Evolutionary conservation across 139 green algal species (phyloP).

Genomic region (Auxenochlorella protothecoides): DNA sequence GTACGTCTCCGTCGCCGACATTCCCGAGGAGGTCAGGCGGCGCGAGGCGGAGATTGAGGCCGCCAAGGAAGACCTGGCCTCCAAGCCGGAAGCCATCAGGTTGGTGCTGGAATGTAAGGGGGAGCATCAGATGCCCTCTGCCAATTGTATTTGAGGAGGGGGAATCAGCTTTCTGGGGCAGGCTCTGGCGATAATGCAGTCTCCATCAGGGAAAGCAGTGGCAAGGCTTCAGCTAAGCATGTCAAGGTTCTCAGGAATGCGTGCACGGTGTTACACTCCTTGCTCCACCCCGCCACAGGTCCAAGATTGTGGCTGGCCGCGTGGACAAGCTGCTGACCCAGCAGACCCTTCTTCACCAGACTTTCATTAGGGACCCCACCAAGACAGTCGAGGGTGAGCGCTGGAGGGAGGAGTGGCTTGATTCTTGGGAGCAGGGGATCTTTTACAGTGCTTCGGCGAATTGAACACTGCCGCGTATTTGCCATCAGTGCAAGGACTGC

Average conservation of each 20-base stretch:
- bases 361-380: conserved; percentile 84
- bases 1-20: conserved; percentile 63
- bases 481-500: too few relatives aligned
- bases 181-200: neutral
- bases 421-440: too few relatives aligned
- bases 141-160: neutral
- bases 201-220: too few relatives aligned
- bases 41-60: conserved; percentile 87
- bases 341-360: conserved; percentile 75
- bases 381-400: conserved; percentile 57
- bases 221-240: too few relatives aligned
- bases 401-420: too few relatives aligned
- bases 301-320: conserved; percentile 94
- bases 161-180: neutral
- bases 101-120: neutral
- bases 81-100: conserved; percentile 90
- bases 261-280: neutral
- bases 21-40: conserved; percentile 62
- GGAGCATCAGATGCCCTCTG: neutral
- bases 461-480: too few relatives aligned
- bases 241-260: neutral
- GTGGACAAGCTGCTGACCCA: conserved; percentile 82
- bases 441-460: too few relatives aligned
- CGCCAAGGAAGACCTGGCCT: conserved; percentile 86
- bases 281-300: conserved; percentile 13